Percentiles rank a stretch among this genome's conserved stretches.
These are phyloP conservation scores for Dunaliella sp. DNA, from an alignment of 139 green algal species.

Conservation along the genomic window DNA sequence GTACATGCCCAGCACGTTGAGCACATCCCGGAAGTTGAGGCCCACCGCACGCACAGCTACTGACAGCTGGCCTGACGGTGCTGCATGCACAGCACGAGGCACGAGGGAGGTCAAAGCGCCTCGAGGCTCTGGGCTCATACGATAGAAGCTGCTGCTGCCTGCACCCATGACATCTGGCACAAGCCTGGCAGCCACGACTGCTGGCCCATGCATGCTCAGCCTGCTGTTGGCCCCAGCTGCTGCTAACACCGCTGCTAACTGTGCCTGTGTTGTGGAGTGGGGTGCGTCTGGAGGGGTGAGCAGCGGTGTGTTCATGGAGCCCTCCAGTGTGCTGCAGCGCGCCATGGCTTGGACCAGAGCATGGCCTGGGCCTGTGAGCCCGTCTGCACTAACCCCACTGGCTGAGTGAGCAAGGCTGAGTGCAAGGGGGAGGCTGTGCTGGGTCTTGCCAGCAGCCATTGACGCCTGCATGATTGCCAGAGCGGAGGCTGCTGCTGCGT, in stretches of 20 bases:
- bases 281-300: neutral
- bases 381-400: neutral
- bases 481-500: neutral
- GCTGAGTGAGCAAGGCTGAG: neutral
- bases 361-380: too few relatives aligned
- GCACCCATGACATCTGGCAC: neutral
- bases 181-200: neutral
- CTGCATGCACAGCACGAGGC: slow-evolving; percentile 24
- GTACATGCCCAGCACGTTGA: slow-evolving; percentile 76
- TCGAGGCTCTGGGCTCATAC: slow-evolving; percentile 31
- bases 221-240: neutral
- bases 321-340: neutral
- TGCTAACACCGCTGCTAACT: neutral
- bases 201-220: neutral
- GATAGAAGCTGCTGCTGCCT: neutral
- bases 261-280: neutral
- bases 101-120: slow-evolving; percentile 50
- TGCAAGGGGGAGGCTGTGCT: neutral
- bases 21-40: slow-evolving; percentile 85
- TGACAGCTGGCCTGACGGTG: slow-evolving; percentile 32
- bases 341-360: neutral
- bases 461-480: neutral
- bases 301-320: neutral
- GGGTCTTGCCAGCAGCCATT: neutral
- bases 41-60: slow-evolving; percentile 74